These are phyloP conservation scores for Dothistroma pini DNA, from an alignment of 2,329 filamentous ascomycete genomes.

Conservation along the genomic window DNA sequence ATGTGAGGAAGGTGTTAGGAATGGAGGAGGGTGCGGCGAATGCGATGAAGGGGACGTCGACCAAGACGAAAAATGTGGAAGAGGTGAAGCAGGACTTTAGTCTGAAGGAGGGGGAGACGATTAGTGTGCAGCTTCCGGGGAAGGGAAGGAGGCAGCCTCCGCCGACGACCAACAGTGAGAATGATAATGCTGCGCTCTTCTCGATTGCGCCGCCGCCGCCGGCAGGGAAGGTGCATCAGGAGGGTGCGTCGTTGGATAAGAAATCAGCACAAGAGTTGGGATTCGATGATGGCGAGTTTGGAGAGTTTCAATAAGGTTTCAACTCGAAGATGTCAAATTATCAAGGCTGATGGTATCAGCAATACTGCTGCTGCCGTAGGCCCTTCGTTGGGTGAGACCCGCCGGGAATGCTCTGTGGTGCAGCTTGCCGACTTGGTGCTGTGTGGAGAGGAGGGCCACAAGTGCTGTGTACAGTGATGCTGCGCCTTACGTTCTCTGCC, in stretches of 20 bases:
- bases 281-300: conserved; percentile 85
- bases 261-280: conserved; percentile 60
- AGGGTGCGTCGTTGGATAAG: conserved; percentile 54
- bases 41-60: conserved; percentile 26
- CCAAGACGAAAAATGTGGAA: conserved; percentile 40
- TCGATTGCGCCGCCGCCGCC: conserved; percentile 72
- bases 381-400: neutral
- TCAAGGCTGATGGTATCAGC: neutral
- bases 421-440: neutral
- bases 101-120: conserved; percentile 85
- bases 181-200: conserved; percentile 55
- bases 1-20: conserved; percentile 67
- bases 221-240: conserved; percentile 36
- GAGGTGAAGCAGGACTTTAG: conserved; percentile 70
- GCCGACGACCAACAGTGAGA: conserved; percentile 38
- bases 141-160: conserved; percentile 44
- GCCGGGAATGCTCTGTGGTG: neutral
- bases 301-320: conserved; percentile 62
- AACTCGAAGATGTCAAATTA: neutral
- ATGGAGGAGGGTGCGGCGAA: conserved; percentile 50
- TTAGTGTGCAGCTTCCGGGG: conserved; percentile 71
- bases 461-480: neutral
- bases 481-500: neutral
- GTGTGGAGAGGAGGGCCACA: neutral
- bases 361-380: neutral